Evolutionary conservation across 306 rosid species (phyloP).

Genomic region (Sicyos edulis): DNA sequence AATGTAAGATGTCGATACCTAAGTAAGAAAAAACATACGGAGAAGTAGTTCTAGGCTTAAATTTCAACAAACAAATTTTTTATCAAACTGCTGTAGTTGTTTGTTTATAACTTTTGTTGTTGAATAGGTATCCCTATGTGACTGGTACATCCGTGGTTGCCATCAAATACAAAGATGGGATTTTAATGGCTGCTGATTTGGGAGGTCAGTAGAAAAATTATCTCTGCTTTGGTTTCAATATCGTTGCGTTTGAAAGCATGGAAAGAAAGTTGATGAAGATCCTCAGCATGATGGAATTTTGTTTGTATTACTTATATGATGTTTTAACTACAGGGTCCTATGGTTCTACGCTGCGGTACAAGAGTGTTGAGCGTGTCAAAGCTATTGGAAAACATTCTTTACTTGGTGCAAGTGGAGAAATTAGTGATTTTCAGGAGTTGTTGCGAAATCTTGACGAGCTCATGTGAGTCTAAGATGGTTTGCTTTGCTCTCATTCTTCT

Average conservation of each 20-base stretch:
- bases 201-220: conserved; percentile 54
- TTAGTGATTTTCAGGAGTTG: conserved; percentile 92
- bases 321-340: conserved; percentile 59
- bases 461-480: conserved; percentile 40
- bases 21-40: too few relatives aligned
- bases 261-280: neutral
- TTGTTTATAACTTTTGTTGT: conserved; percentile 14
- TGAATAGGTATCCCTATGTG: conserved; percentile 74
- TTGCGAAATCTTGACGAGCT: conserved; percentile 72
- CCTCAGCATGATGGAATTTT: neutral
- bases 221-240: too few relatives aligned
- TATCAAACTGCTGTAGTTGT: too few relatives aligned
- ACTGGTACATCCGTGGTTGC: conserved; percentile 91
- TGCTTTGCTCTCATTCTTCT: neutral
- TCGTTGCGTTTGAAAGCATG: neutral
- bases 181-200: conserved; percentile 89
- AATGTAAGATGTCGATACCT: too few relatives aligned
- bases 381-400: conserved; percentile 84
- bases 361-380: conserved; percentile 81
- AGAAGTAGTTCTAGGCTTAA: too few relatives aligned
- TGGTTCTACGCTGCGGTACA: conserved; percentile 90
- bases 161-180: conserved; percentile 87
- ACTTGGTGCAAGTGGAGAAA: conserved; percentile 91
- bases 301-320: conserved; percentile 18
- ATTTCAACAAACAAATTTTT: too few relatives aligned